phyloP scores from a whole-genome alignment of 345 rosid species.

The Gossypium ekmanianum region DNA sequence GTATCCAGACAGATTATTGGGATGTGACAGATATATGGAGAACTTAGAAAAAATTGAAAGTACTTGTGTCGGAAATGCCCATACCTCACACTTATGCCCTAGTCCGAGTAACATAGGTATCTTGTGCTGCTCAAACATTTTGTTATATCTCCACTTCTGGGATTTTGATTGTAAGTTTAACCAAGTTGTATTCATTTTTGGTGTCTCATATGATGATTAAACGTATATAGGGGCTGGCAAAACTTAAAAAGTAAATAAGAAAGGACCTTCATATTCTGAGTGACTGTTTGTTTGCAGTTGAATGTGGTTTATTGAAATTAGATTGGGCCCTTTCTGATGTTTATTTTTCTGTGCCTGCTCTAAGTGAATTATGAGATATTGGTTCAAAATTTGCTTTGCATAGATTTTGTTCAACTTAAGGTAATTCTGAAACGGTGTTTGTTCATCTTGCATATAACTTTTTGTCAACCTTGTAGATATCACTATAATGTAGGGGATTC shows the following conservation, averaged over 20 bases:
- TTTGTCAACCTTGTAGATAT: conserved; percentile 50
- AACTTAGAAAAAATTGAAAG: no score
- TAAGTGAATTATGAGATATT: not conserved
- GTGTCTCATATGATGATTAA: no score
- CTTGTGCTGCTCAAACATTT: not conserved
- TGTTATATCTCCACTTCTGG: not conserved
- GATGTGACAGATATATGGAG: no score
- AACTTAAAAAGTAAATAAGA: not conserved
- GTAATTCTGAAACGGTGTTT: not conserved
- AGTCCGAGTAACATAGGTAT: no score
- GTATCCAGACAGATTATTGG: no score
- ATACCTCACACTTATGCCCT: no score
- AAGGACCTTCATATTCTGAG: not conserved
- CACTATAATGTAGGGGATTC: conserved; percentile 87
- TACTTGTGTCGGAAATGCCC: no score
- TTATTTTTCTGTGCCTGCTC: not conserved
- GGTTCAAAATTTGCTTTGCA: not conserved
- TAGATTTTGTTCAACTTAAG: not conserved
- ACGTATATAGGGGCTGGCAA: not conserved
- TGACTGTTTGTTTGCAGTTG: not conserved
- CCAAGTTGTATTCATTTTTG: not conserved
- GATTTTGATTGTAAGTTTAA: not conserved
- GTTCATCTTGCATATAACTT: not conserved
- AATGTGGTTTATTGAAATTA: not conserved
- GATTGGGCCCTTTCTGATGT: not conserved